A percentile compares a stretch with the other conserved stretches of the same genome.
Conservation (phyloP, 2,329 filamentous ascomycete species). For the Chalaropsis thielavioides region DNA sequence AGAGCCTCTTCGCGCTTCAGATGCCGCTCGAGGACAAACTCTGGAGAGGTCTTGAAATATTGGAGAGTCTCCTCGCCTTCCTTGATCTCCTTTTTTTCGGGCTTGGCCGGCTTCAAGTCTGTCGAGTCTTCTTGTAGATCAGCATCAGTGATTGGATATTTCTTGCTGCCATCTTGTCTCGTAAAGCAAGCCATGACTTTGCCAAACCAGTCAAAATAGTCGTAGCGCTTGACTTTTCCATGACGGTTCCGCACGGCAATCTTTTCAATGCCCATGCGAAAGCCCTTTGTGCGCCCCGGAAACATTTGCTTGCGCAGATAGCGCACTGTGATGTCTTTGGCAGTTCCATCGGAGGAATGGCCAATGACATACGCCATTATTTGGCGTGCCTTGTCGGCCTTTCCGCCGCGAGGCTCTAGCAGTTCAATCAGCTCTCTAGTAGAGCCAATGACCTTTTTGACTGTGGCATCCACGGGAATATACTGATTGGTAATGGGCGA, state of each 20-base stretch:
- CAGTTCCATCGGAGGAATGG: conserved; percentile 68
- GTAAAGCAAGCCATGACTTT: conserved; percentile 60
- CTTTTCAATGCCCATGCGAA: conserved; percentile 64
- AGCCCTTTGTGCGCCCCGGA: conserved; percentile 81
- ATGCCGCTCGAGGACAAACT: conserved; percentile 75
- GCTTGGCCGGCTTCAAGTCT: conserved; percentile 58
- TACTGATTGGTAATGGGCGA: conserved; percentile 70
- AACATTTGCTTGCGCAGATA: conserved; percentile 72
- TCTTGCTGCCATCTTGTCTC: conserved; percentile 29
- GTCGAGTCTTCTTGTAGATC: conserved; percentile 69
- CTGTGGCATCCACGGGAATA: conserved; percentile 61
- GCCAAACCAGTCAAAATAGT: conserved; percentile 81
- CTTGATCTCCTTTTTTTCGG: conserved; percentile 57
- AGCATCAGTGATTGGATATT: conserved; percentile 46
- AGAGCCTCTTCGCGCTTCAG: conserved; percentile 86
- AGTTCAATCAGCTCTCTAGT: conserved; percentile 57
- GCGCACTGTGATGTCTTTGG: conserved; percentile 85
- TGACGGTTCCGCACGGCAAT: conserved; percentile 62
- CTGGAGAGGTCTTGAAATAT: conserved; percentile 72
- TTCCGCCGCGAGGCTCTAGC: conserved; percentile 69
- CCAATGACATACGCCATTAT: conserved; percentile 81
- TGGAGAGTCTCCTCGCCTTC: conserved; percentile 72
- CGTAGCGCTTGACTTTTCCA: conserved; percentile 63
- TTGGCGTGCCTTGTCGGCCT: conserved; percentile 75
- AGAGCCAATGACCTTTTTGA: conserved; percentile 53